Evolutionary conservation across 331 rosid species (phyloP).

Genomic region (Quercus lobata): DNA sequence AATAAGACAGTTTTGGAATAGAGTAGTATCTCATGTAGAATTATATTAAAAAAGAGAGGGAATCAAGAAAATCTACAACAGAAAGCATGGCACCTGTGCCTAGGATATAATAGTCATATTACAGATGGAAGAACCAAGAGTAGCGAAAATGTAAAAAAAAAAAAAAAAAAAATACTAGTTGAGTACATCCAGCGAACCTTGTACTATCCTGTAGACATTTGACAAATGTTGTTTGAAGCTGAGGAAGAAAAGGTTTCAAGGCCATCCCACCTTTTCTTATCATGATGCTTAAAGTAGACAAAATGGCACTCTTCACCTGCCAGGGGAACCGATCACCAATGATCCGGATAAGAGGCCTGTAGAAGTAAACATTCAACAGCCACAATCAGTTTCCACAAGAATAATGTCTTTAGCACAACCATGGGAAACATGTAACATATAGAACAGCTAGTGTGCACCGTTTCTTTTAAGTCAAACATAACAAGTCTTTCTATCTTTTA

Average conservation of each 20-base stretch:
- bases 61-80: no score
- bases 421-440: neutral
- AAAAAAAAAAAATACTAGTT: neutral
- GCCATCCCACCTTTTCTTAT: constrained; percentile 86
- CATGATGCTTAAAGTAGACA: constrained; percentile 78
- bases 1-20: no score
- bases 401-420: neutral
- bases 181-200: constrained; percentile 45
- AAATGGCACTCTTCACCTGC: constrained; percentile 99
- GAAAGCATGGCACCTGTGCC: no score
- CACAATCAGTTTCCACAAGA: constrained; percentile 32
- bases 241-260: constrained; percentile 97
- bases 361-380: constrained; percentile 1
- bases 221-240: constrained; percentile 96
- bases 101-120: neutral
- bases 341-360: constrained; percentile 98
- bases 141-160: neutral
- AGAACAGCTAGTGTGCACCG: neutral
- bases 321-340: constrained; percentile 98
- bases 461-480: neutral
- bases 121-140: neutral
- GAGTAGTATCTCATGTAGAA: no score
- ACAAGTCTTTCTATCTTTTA: neutral
- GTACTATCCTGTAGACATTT: constrained; percentile 94
- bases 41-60: no score